Percentiles rank a stretch among this genome's conserved stretches.
Evolutionary conservation across 176 grass and related monocot genomes (phyloP).

Genomic region (Saccharum officinarum): DNA sequence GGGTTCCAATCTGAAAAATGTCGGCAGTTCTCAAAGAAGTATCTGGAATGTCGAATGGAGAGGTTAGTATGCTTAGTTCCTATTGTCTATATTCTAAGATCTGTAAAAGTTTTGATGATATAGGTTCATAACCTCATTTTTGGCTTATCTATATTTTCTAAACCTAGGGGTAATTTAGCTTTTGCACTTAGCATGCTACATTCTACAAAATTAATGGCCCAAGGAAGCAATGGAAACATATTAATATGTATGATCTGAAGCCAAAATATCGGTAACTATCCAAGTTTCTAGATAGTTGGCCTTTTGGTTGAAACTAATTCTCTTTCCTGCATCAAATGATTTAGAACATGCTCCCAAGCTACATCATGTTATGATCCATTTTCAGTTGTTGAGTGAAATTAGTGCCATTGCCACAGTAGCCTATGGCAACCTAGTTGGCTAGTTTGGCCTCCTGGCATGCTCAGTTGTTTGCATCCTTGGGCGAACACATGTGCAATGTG

Average conservation of each 20-base stretch:
- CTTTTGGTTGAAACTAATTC: slow-evolving; percentile 26
- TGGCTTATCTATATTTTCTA: slow-evolving; percentile 3
- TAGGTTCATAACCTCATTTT: slow-evolving; percentile 3
- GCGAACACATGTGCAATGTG: too few relatives aligned
- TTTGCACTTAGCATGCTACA: not conserved
- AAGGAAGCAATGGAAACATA: not conserved
- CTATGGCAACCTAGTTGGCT: not conserved
- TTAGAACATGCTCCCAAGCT: not conserved
- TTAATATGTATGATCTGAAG: not conserved
- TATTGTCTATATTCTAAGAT: not conserved
- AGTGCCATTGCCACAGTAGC: not conserved
- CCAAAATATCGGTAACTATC: not conserved
- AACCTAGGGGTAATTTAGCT: not conserved
- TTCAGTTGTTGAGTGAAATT: not conserved
- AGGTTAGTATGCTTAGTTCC: slow-evolving; percentile 43
- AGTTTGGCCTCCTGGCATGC: not conserved
- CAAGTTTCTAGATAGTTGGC: not conserved
- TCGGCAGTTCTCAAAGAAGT: slow-evolving; percentile 67
- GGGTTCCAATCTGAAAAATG: slow-evolving; percentile 74
- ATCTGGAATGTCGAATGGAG: slow-evolving; percentile 74
- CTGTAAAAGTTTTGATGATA: not conserved
- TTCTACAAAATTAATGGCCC: not conserved
- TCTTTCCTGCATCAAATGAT: not conserved
- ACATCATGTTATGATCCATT: not conserved
- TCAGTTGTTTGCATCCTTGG: not conserved